phyloP scores from a whole-genome alignment of 2,329 filamentous ascomycete species.

The Xylariaceae sp. region DNA sequence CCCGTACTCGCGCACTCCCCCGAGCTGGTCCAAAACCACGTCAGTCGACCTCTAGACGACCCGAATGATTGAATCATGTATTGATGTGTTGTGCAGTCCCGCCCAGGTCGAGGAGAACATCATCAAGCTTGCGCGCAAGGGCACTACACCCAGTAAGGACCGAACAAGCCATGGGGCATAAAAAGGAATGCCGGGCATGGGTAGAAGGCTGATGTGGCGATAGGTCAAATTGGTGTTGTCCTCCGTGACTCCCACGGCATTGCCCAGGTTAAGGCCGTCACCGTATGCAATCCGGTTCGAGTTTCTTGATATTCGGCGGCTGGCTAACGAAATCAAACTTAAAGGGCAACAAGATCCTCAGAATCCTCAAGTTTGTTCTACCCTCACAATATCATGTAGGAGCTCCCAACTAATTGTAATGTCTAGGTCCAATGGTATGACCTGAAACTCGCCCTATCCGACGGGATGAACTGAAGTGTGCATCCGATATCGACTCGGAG shows the following conservation, averaged over 20 bases:
- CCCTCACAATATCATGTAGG: neutral
- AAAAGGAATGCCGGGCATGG: too few species aligned
- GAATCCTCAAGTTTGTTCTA: conserved; percentile 79
- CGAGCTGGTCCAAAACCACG: conserved; percentile 97
- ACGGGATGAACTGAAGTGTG: conserved; percentile 9
- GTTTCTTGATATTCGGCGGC: neutral
- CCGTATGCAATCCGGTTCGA: conserved; percentile 33
- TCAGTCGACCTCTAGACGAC: conserved; percentile 3
- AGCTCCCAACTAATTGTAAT: conserved; percentile 3
- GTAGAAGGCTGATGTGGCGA: neutral
- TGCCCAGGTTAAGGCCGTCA: conserved; percentile 96
- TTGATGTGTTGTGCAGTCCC: conserved; percentile 42
- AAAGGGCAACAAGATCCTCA: conserved; percentile 94
- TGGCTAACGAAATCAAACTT: conserved; percentile 34
- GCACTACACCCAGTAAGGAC: conserved; percentile 58
- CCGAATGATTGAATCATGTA: neutral
- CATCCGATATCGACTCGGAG: conserved; percentile 14
- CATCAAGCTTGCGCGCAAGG: conserved; percentile 98
- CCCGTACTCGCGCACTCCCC: conserved; percentile 91
- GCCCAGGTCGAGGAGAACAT: conserved; percentile 99
- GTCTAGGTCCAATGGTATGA: conserved; percentile 66
- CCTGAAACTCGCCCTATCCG: conserved; percentile 35
- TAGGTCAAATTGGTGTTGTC: conserved; percentile 64
- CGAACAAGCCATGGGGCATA: neutral
- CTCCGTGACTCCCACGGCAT: conserved; percentile 98